Conservation (phyloP, 495 filamentous ascomycete genomes). For the Sordaria brevicollis region DNA sequence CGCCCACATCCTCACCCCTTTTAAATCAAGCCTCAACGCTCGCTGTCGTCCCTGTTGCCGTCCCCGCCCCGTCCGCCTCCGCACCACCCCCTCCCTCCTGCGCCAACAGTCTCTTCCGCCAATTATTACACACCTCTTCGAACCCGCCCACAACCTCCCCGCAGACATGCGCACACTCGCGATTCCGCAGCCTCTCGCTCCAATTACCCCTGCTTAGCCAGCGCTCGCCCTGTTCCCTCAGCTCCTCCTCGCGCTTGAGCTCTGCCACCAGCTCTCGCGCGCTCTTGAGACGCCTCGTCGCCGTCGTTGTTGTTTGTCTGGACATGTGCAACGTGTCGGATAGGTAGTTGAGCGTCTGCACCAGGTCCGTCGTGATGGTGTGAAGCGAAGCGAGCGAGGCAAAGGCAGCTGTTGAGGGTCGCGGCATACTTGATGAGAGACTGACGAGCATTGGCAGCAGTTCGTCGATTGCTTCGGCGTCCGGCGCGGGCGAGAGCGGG, state of each 20-base stretch:
- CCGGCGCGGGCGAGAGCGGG: constrained; percentile 41
- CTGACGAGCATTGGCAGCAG: constrained; percentile 53
- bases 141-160: constrained; percentile 84
- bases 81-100: constrained; percentile 26
- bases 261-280: constrained; percentile 76
- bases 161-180: constrained; percentile 72
- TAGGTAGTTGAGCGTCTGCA: constrained; percentile 68
- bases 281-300: constrained; percentile 61
- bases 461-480: constrained; percentile 51
- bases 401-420: constrained; percentile 40
- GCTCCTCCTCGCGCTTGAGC: constrained; percentile 70
- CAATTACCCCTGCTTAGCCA: constrained; percentile 77
- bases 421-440: constrained; percentile 45
- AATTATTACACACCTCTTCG: constrained; percentile 66
- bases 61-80: not conserved
- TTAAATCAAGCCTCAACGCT: not conserved
- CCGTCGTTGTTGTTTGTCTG: constrained; percentile 73
- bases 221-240: constrained; percentile 64
- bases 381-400: constrained; percentile 51
- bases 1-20: not conserved
- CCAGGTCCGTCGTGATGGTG: constrained; percentile 63
- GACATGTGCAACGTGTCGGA: constrained; percentile 92
- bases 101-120: constrained; percentile 39
- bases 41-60: not conserved
- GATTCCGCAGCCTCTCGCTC: constrained; percentile 58